These are phyloP conservation scores for Castanospermum australe DNA, from an alignment of 306 rosid species.

Conservation along the genomic window DNA sequence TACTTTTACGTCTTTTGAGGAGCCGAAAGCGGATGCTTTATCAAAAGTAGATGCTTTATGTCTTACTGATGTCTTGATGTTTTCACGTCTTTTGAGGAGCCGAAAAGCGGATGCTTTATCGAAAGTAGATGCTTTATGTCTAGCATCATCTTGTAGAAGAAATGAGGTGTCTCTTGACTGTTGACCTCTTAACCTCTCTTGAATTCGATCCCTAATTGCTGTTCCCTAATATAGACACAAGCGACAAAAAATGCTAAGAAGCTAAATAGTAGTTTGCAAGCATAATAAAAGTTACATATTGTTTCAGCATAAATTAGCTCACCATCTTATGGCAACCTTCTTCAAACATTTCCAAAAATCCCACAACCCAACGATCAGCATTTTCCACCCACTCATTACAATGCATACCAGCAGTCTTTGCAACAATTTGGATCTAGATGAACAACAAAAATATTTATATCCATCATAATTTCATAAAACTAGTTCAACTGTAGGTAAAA, in stretches of 20 bases:
- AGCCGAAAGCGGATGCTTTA: too few relatives aligned
- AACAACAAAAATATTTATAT: conserved; percentile 27
- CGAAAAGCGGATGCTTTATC: too few relatives aligned
- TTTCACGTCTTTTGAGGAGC: too few relatives aligned
- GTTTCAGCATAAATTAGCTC: conserved; percentile 29
- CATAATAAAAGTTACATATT: background rate
- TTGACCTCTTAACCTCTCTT: conserved; percentile 79
- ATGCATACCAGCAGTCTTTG: conserved; percentile 88
- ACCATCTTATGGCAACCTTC: conserved; percentile 99
- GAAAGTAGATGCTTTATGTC: too few relatives aligned
- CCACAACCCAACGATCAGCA: conserved; percentile 99
- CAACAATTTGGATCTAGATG: conserved; percentile 85
- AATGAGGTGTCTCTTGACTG: conserved; percentile 35
- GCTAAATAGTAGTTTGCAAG: background rate
- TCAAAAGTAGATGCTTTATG: too few relatives aligned
- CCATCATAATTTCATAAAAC: conserved; percentile 23
- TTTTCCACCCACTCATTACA: conserved; percentile 99
- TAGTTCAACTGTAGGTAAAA: background rate
- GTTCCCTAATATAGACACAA: conserved; percentile 68
- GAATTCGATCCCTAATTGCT: conserved; percentile 92
- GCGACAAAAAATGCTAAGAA: background rate
- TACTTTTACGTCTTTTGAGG: too few relatives aligned
- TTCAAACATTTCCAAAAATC: conserved; percentile 98
- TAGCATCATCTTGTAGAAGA: conserved; percentile 56
- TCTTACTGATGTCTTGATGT: too few relatives aligned